These are phyloP conservation scores for Dalechampia spathulata DNA, from an alignment of 441 rosid species.

Conservation along the genomic window DNA sequence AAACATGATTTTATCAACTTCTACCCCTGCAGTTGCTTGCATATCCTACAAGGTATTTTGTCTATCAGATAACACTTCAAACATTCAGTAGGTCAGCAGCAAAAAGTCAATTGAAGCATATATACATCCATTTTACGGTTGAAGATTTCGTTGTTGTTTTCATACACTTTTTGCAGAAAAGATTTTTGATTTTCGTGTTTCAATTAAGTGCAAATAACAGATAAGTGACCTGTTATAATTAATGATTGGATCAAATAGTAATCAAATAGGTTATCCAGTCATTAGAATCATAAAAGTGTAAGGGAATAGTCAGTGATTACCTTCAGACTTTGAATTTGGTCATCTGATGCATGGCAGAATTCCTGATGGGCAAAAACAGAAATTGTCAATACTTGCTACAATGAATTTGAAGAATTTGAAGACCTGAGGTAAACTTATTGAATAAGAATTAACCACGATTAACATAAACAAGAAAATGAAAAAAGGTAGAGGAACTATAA, in stretches of 20 bases:
- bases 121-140: background rate
- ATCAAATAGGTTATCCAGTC: background rate
- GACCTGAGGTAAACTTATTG: conserved; percentile 1
- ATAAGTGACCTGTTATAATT: background rate
- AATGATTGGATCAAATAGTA: background rate
- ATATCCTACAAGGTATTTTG: conserved; percentile 43
- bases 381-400: conserved; percentile 9
- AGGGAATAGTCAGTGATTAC: conserved; percentile 27
- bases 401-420: background rate
- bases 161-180: background rate
- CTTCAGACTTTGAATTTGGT: conserved; percentile 49
- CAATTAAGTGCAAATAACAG: background rate
- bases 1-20: conserved; percentile 77
- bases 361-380: conserved; percentile 36
- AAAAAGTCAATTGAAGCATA: background rate
- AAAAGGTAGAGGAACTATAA: background rate
- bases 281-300: background rate
- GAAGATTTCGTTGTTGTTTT: background rate
- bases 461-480: background rate
- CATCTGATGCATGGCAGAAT: conserved; percentile 45
- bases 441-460: conserved; percentile 5
- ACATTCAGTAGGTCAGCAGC: background rate
- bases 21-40: conserved; percentile 54
- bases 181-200: background rate
- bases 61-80: background rate